phyloP scores from a whole-genome alignment of 2,329 filamentous ascomycete species.

The Pseudopyrenochaeta lycopersici region DNA sequence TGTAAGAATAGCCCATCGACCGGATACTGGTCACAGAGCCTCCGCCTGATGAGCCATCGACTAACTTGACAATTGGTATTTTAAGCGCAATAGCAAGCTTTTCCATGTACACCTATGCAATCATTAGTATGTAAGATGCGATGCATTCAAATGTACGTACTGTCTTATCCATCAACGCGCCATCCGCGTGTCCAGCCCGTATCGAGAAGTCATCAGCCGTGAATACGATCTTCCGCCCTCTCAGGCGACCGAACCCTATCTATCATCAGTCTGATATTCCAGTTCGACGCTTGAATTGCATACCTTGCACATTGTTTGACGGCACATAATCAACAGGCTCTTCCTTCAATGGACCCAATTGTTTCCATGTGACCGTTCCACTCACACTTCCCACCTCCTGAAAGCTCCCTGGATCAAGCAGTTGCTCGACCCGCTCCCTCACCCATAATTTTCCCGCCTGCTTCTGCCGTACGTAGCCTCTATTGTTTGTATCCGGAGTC shows the following conservation, averaged over 20 bases:
- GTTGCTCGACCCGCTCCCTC: slow-evolving; percentile 65
- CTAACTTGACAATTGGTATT: slow-evolving; percentile 69
- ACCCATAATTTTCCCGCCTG: slow-evolving; percentile 72
- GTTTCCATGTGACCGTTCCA: slow-evolving; percentile 67
- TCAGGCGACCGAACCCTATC: slow-evolving; percentile 59
- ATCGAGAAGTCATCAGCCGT: slow-evolving; percentile 72
- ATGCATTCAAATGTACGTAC: slow-evolving; percentile 11
- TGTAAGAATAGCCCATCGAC: slow-evolving; percentile 65
- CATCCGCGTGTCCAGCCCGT: slow-evolving; percentile 71
- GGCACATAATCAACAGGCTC: slow-evolving; percentile 63
- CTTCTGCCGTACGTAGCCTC: slow-evolving; percentile 70
- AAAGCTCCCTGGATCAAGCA: slow-evolving; percentile 67
- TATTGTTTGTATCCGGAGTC: slow-evolving; percentile 62
- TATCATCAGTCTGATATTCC: slow-evolving; percentile 2
- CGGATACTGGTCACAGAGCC: slow-evolving; percentile 69
- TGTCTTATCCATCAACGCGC: slow-evolving; percentile 66
- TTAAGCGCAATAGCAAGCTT: slow-evolving; percentile 66
- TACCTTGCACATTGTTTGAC: slow-evolving; percentile 69
- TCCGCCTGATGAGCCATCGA: slow-evolving; percentile 70
- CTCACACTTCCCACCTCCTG: slow-evolving; percentile 68
- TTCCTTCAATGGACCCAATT: slow-evolving; percentile 55
- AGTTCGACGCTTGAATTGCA: not conserved
- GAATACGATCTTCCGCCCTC: slow-evolving; percentile 65
- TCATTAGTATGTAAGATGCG: slow-evolving; percentile 16
- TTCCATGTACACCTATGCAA: slow-evolving; percentile 63